Conservation (phyloP, 1,284 basidiomycete species). For the Trichosporon sp. region DNA sequence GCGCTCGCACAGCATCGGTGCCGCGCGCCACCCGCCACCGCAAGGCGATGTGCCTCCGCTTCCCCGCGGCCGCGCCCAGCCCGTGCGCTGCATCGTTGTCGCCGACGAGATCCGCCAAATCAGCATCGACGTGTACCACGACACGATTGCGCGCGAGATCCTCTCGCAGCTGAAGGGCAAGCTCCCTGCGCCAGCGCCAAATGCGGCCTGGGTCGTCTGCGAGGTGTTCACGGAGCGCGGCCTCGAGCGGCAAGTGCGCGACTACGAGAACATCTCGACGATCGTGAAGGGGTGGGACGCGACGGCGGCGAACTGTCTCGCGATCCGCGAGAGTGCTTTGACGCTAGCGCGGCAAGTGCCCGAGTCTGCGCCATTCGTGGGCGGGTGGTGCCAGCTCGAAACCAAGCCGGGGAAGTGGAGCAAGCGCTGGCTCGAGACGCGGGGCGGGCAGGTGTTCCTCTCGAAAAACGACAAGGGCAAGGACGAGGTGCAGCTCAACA, state of each 20-base stretch:
- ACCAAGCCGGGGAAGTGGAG: slow-evolving; percentile 84
- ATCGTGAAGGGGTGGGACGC: slow-evolving; percentile 71
- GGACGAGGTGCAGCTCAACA: slow-evolving; percentile 56
- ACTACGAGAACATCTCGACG: slow-evolving; percentile 69
- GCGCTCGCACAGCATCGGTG: slow-evolving; percentile 10
- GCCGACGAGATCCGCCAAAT: slow-evolving; percentile 10
- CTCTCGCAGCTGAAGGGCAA: slow-evolving; percentile 12
- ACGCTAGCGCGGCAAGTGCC: slow-evolving; percentile 53
- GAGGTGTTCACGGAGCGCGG: slow-evolving; percentile 44
- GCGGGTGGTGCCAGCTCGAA: slow-evolving; percentile 77
- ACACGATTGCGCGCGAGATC: slow-evolving; percentile 38
- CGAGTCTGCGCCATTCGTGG: slow-evolving; percentile 60
- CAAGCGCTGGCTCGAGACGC: slow-evolving; percentile 76
- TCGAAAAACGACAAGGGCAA: slow-evolving; percentile 81
- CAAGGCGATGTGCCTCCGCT: background rate
- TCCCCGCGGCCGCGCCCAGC: slow-evolving; percentile 3
- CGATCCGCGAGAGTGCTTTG: slow-evolving; percentile 66
- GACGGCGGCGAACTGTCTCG: slow-evolving; percentile 66
- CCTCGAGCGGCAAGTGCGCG: slow-evolving; percentile 70
- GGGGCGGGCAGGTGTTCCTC: slow-evolving; percentile 74
- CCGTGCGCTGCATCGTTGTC: slow-evolving; percentile 13
- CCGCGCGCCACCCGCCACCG: background rate
- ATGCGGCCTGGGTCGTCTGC: slow-evolving; percentile 36
- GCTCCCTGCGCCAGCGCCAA: slow-evolving; percentile 17
- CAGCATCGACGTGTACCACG: slow-evolving; percentile 30